Evolutionary conservation across 2,329 filamentous ascomycete species (phyloP), one percentile per base, ranked within the genome.

Genomic region (Anthostomella pinea): DNA sequence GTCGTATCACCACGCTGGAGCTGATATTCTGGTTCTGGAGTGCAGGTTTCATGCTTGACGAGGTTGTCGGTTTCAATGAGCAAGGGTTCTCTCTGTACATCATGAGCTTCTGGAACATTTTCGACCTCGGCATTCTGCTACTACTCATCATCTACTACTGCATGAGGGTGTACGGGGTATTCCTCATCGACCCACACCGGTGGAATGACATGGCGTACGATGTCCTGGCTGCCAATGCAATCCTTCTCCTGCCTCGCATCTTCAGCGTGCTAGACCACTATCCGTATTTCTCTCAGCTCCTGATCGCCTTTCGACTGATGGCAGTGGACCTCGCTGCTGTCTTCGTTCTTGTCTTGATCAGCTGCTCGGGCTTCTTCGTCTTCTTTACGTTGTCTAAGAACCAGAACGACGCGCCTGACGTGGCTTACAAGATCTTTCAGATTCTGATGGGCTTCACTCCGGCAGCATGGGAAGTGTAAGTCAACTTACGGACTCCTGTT

Each of bases 1-100:
- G 83, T 35, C 75, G 82, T 34, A 95, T 97, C 53, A 95, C 88
- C 1, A 77, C 78, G 0, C 68, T 96, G 8, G 91, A 97, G 60
- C 70, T 96, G 11, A 62, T 95, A 9, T 96, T 97, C 64, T 97
- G 91, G 91, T 87, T 96, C 62, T 97, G 91, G 90, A 95, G 88
- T 57, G 87, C 88, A 17, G 91, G 91, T 1, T 96, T 94, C 63
- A 95, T 96, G 88, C 78, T 96, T 20, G 91, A 96, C 55, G 91
- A 96, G 64, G 77, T 97, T 15, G 89, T 96, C 13, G 90, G 90
- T 8, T 96, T 96, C 70, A 95, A 90, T 49, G 91, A 97, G 62
- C 89, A 96, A 64, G 91, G 91, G 3, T 96, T 96, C 60, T 90
- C 89, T 23, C 77, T 97, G 19, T 97, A 96, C 65, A 87, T 96